Evolutionary conservation across 768 basidiomycete genomes (phyloP).

Genomic region (Peribolospora kevripleyi): DNA sequence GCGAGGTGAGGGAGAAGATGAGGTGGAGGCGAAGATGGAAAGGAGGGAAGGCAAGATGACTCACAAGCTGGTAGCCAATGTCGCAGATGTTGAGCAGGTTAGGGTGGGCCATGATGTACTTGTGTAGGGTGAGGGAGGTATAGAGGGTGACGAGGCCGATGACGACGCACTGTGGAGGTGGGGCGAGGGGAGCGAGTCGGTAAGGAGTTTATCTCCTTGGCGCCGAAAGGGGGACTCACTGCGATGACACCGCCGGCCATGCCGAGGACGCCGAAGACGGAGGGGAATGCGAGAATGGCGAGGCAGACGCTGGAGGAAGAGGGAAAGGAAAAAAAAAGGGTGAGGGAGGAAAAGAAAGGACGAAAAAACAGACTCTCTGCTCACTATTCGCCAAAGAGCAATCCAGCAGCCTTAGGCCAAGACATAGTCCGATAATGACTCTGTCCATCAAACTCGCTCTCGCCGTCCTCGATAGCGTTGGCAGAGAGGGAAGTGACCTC

Average conservation of each 20-base stretch:
- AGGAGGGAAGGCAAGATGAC: slow-evolving; percentile 5
- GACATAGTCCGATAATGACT: slow-evolving; percentile 4
- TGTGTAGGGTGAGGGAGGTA: not conserved
- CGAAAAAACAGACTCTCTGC: not conserved
- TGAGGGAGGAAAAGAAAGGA: not conserved
- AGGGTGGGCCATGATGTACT: slow-evolving; percentile 7
- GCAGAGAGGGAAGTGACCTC: no score
- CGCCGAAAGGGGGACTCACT: not conserved
- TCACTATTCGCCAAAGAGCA: slow-evolving; percentile 5
- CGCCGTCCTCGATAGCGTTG: not conserved
- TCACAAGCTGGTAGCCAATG: slow-evolving; percentile 1
- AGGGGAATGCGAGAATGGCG: slow-evolving; percentile 7
- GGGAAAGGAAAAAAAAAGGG: not conserved
- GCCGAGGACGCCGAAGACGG: slow-evolving; percentile 8
- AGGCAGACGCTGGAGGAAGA: not conserved
- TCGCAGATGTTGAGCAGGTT: slow-evolving; percentile 9
- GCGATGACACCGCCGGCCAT: slow-evolving; percentile 5
- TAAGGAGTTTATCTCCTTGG: not conserved
- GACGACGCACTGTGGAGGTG: not conserved
- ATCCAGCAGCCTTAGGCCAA: slow-evolving; percentile 7
- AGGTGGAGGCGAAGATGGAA: slow-evolving; percentile 15
- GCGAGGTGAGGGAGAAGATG: not conserved
- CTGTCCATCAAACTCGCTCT: no score
- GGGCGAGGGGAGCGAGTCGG: not conserved
- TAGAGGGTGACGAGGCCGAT: slow-evolving; percentile 2